These are phyloP conservation scores for Diaporthe amygdali DNA, from an alignment of 2,329 filamentous ascomycete species.

Conservation along the genomic window DNA sequence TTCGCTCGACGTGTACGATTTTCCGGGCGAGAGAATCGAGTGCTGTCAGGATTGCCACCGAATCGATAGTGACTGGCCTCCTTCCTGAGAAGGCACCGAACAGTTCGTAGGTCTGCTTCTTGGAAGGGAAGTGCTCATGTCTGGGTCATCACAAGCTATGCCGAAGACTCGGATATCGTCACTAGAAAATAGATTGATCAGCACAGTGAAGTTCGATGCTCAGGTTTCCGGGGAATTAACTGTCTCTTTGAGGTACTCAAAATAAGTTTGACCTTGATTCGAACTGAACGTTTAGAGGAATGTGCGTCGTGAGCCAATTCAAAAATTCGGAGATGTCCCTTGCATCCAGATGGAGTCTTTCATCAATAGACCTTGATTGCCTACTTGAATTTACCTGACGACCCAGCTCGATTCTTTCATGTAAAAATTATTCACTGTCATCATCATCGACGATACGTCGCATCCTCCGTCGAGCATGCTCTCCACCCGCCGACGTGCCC, in stretches of 20 bases:
- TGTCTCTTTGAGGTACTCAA: not conserved
- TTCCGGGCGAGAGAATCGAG: no score
- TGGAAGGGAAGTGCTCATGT: no score
- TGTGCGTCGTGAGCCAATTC: not conserved
- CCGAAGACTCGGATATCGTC: not conserved
- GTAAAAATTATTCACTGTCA: slow-evolving; percentile 49
- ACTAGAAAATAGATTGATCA: no score
- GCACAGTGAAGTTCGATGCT: not conserved
- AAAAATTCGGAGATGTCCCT: not conserved
- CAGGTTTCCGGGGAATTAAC: not conserved
- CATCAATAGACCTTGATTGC: not conserved
- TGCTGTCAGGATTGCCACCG: no score
- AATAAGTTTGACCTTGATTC: not conserved
- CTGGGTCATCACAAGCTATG: not conserved
- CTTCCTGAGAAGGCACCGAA: no score
- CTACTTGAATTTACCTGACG: not conserved
- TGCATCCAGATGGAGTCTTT: not conserved
- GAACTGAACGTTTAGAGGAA: not conserved
- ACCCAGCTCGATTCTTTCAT: not conserved
- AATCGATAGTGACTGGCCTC: no score
- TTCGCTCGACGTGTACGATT: no score
- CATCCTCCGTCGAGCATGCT: slow-evolving; percentile 50
- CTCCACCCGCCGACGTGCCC: slow-evolving; percentile 34
- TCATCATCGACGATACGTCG: slow-evolving; percentile 67
- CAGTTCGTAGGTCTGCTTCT: no score